phyloP scores from a whole-genome alignment of 2,329 filamentous ascomycete genomes.

The Bipolaris sorokiniana region DNA sequence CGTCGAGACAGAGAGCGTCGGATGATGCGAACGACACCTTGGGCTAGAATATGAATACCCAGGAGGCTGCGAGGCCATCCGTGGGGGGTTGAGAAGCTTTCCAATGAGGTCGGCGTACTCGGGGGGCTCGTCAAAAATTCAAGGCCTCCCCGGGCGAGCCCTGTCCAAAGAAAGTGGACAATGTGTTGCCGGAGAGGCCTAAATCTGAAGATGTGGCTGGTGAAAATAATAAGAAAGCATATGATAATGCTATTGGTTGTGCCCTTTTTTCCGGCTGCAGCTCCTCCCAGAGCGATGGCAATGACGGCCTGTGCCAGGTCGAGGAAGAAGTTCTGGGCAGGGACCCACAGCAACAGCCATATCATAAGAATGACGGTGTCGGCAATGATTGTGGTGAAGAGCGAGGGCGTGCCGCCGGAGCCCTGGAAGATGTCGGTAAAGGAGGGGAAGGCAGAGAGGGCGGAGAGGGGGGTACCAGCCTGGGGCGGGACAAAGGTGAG shows the following conservation, averaged over 20 bases:
- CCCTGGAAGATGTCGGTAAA: conserved; percentile 92
- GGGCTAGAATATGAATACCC: conserved; percentile 76
- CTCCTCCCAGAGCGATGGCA: conserved; percentile 85
- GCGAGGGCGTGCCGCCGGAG: conserved; percentile 81
- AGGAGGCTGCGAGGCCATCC: conserved; percentile 72
- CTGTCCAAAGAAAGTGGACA: conserved; percentile 49
- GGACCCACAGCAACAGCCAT: conserved; percentile 87
- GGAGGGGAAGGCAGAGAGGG: conserved; percentile 74
- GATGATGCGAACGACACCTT: conserved; percentile 73
- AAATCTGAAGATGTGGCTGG: conserved; percentile 60
- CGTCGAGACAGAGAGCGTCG: conserved; percentile 55
- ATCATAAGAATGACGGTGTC: conserved; percentile 82
- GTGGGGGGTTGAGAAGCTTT: conserved; percentile 56
- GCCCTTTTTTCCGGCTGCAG: conserved; percentile 70
- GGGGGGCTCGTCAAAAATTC: conserved; percentile 49
- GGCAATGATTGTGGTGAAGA: conserved; percentile 82
- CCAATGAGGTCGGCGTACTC: conserved; percentile 42
- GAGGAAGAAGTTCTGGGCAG: conserved; percentile 84
- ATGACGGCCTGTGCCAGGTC: conserved; percentile 94
- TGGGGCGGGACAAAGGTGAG: conserved; percentile 86
- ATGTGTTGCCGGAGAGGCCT: conserved; percentile 56
- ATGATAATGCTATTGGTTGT: conserved; percentile 74
- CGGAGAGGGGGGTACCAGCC: conserved; percentile 75
- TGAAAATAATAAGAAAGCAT: conserved; percentile 70
- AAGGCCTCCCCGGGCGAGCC: conserved; percentile 51